Base-by-base conservation (phyloP, 345 rosid genomes). In the Bruguiera gymnorhiza region DNA sequence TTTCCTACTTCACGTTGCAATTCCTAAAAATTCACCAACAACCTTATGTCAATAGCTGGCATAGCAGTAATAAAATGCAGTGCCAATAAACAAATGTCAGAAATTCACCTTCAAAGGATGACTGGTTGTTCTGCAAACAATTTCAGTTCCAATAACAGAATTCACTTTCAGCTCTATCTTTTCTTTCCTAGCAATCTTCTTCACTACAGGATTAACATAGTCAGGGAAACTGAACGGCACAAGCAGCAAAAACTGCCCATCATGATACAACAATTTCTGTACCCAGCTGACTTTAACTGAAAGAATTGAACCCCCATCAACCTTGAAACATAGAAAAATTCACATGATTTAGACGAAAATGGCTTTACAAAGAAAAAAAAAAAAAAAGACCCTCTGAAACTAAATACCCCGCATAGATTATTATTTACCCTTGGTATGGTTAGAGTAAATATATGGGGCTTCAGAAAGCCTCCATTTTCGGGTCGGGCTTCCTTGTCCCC, bases 201-300 rank as follows among this genome's bases (percentile, higher is more conserved):
- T 95, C 34, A 85, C 89, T 11, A 87, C 86, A 75, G 99, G 94
- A 71, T 86, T 85, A 56, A 90, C 99, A 77, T 78, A 92, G 68
- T 87, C 93, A 0, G 97, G 99, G 68, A 95, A 95, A 43, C 69
- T 84, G 60, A 89, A 95, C 26, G 99, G 99, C 69, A 95, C 80
- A 13, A 63, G 73, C 71, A 95, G 46, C 24, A 81, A 83, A 52
- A 87, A 88, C 69, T 87, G 87, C 30, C 96, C 92, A 26, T 86
- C 66, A 2, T 53, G 56, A 59, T 79, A 89, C 13, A 75, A 75
- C 74, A 87, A 67, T 75, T 90, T 95, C 81, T 95, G 98, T 62
- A 86, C 81, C 97, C 99, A 95, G 23, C 76, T 68, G 68, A 92
- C 81, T 75, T 82, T 88, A 39, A 95, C 78, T 13, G 88, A 86